A percentile compares a stretch with the other conserved stretches of the same genome.
Evolutionary conservation across 495 filamentous ascomycete genomes (phyloP).

Genomic region (Xylaria acuta): DNA sequence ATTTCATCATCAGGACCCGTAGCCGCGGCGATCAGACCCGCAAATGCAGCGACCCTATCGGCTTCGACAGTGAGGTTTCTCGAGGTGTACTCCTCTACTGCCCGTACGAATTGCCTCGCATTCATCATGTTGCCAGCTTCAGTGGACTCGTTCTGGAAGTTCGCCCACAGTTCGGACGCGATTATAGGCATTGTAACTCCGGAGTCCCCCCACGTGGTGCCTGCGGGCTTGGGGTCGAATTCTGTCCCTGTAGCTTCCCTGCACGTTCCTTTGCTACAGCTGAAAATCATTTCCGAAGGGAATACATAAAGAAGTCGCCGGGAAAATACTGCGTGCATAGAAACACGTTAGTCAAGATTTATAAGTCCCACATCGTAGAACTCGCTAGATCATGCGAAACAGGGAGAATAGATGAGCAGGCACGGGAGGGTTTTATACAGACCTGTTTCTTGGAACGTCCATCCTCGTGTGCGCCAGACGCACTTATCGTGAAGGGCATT

Average conservation of each 20-base stretch:
- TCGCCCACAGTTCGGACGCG: neutral
- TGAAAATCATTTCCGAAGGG: conserved; percentile 4
- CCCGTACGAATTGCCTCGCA: neutral
- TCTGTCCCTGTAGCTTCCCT: neutral
- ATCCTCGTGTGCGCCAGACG: neutral
- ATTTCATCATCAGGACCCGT: neutral
- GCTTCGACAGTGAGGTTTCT: neutral
- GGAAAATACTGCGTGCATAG: neutral
- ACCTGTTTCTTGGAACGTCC: conserved; percentile 23
- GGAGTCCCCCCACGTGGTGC: neutral
- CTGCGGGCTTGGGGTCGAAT: neutral
- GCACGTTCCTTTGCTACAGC: neutral
- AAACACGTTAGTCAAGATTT: neutral
- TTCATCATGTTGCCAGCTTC: neutral
- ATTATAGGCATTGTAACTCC: neutral
- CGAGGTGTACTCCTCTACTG: neutral
- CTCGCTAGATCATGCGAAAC: neutral
- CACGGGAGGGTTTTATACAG: neutral
- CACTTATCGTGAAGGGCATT: neutral
- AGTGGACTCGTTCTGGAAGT: neutral
- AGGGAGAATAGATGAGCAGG: neutral
- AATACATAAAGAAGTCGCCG: neutral
- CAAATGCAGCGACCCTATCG: conserved; percentile 3
- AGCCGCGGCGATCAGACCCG: neutral
- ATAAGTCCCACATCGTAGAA: neutral